These are phyloP conservation scores for Mentha longifolia DNA, from an alignment of 257 asterid species.

Conservation along the genomic window DNA sequence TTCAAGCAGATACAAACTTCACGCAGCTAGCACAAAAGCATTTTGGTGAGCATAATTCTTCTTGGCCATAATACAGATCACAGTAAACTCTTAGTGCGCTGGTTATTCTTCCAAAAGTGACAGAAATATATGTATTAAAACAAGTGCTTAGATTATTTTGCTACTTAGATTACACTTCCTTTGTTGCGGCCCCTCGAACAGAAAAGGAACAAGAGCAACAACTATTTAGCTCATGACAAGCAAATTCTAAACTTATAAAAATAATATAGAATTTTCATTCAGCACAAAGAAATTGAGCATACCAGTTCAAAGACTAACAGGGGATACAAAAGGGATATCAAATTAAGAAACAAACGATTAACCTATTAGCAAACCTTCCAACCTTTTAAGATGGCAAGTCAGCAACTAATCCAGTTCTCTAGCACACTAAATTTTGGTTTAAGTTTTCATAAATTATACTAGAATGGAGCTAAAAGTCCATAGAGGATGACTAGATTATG, in stretches of 20 bases:
- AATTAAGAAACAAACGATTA: neutral
- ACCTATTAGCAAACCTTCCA: neutral
- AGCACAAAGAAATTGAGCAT: slow-evolving; percentile 15
- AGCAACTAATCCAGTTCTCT: neutral
- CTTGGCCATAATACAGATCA: neutral
- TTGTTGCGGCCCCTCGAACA: slow-evolving; percentile 3
- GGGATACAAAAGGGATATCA: neutral
- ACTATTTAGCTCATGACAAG: neutral
- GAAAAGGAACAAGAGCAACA: neutral
- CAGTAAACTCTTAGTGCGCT: neutral
- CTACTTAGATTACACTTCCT: neutral
- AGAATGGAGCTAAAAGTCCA: slow-evolving; percentile 4
- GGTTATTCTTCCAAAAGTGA: neutral
- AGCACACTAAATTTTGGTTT: neutral
- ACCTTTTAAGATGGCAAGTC: slow-evolving; percentile 11
- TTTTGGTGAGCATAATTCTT: neutral
- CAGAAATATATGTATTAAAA: neutral
- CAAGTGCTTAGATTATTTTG: slow-evolving; percentile 4
- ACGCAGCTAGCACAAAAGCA: neutral
- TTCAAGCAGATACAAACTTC: neutral
- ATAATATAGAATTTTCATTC: neutral
- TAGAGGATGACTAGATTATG: neutral
- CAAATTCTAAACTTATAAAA: slow-evolving; percentile 3
- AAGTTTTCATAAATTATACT: neutral
- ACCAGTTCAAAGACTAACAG: neutral